Percentiles rank a stretch among this genome's conserved stretches.
These are phyloP conservation scores for Spencermartinsiella ligniputridi DNA, from an alignment of 1,139 yeast genomes.

Conservation along the genomic window DNA sequence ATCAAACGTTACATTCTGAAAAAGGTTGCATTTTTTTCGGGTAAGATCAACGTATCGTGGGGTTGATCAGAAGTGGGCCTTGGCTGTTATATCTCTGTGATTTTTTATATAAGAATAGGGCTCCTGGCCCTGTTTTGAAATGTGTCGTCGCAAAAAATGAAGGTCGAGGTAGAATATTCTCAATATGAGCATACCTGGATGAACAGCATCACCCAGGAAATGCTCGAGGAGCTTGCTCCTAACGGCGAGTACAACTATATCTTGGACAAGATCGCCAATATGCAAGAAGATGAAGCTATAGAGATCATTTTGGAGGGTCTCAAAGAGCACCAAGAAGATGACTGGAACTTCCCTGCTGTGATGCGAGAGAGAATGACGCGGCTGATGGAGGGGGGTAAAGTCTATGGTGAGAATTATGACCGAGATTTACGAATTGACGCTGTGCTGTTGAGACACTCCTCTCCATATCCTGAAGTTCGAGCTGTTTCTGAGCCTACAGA, in stretches of 20 bases:
- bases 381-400: conserved; percentile 24
- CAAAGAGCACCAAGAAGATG: conserved; percentile 41
- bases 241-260: conserved; percentile 9
- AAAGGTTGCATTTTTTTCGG: too few species aligned
- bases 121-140: too few species aligned
- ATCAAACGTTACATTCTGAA: too few species aligned
- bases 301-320: conserved; percentile 39
- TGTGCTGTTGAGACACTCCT: conserved; percentile 37
- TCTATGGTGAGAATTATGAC: conserved; percentile 14
- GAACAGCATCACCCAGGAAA: conserved; percentile 4
- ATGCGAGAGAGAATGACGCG: conserved; percentile 33
- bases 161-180: background rate
- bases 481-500: conserved; percentile 52
- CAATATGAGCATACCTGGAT: conserved; percentile 1
- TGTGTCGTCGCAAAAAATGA: too few species aligned
- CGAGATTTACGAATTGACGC: conserved; percentile 42
- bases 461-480: conserved; percentile 64
- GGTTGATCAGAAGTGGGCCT: too few species aligned
- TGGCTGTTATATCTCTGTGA: too few species aligned
- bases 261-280: conserved; percentile 9
- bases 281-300: conserved; percentile 41
- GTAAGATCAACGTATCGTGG: background rate
- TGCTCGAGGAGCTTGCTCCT: conserved; percentile 9
- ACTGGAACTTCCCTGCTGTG: conserved; percentile 45
- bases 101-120: too few species aligned